These are phyloP conservation scores for Stagonosporopsis rhizophila DNA, from an alignment of 2,329 filamentous ascomycete species.

Conservation along the genomic window DNA sequence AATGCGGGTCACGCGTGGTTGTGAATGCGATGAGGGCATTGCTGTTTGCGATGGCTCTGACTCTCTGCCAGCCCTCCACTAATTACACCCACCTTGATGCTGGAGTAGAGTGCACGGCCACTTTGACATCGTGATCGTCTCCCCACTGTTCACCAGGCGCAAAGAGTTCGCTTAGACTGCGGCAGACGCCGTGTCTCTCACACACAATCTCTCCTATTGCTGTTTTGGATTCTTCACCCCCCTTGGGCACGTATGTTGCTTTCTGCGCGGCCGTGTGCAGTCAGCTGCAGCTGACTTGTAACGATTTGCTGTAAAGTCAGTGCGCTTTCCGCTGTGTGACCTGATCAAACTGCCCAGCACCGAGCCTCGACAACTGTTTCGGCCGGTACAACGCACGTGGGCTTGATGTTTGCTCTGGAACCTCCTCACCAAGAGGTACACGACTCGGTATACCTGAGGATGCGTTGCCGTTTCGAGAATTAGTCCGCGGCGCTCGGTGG, in stretches of 20 bases:
- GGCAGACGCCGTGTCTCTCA: neutral
- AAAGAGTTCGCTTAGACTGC: no score
- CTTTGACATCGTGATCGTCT: conserved; percentile 1
- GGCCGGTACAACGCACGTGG: neutral
- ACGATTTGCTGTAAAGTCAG: neutral
- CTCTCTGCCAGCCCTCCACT: neutral
- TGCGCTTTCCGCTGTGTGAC: conserved; percentile 1
- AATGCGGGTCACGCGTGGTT: conserved; percentile 1
- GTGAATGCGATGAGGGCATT: neutral
- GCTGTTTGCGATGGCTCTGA: neutral
- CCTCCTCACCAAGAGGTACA: neutral
- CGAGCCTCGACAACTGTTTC: neutral
- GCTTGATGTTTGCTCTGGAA: neutral
- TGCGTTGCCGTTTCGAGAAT: neutral
- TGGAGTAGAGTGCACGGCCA: conserved; percentile 3
- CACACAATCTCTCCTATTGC: no score
- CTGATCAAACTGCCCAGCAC: neutral
- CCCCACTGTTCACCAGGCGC: conserved; percentile 5
- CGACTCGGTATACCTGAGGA: neutral
- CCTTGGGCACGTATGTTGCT: neutral
- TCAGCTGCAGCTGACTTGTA: neutral
- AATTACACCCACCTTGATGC: neutral
- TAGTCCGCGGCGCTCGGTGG: neutral
- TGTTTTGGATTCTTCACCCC: neutral
- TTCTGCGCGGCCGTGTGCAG: conserved; percentile 11